phyloP scores from a whole-genome alignment of 2,329 filamentous ascomycete species.

The Exophiala mesophila region DNA sequence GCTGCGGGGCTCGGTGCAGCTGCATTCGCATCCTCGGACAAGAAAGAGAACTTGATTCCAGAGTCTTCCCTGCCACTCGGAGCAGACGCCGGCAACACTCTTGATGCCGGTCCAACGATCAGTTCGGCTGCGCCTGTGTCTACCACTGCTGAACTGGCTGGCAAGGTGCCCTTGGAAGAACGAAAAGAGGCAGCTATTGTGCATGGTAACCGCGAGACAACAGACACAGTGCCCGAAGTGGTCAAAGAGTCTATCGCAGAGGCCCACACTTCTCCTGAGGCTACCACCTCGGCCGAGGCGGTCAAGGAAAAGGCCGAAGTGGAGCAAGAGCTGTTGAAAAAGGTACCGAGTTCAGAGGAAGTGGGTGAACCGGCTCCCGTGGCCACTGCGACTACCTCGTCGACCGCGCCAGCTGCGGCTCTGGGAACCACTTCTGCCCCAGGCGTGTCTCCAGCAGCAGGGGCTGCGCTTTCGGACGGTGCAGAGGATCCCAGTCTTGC shows the following conservation, averaged over 20 bases:
- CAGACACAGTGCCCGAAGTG: conserved; percentile 39
- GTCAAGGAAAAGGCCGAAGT: conserved; percentile 71
- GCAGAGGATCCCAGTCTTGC: conserved; percentile 23
- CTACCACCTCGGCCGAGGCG: conserved; percentile 61
- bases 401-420: conserved; percentile 32
- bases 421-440: conserved; percentile 16
- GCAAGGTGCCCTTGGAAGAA: conserved; percentile 40
- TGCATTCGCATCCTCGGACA: conserved; percentile 49
- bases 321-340: conserved; percentile 66
- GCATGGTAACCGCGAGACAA: conserved; percentile 33
- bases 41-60: conserved; percentile 65
- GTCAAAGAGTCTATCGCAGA: conserved; percentile 43
- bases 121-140: conserved; percentile 47
- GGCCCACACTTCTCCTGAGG: conserved; percentile 63
- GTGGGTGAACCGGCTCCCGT: conserved; percentile 39
- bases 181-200: conserved; percentile 45
- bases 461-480: conserved; percentile 23
- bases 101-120: conserved; percentile 50
- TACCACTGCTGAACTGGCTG: conserved; percentile 44
- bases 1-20: conserved; percentile 35
- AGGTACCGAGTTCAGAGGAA: conserved; percentile 34
- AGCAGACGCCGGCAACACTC: conserved; percentile 35
- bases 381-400: conserved; percentile 35
- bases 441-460: conserved; percentile 15
- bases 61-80: conserved; percentile 76